Evolutionary conservation across 2,329 filamentous ascomycete species (phyloP), one percentile per base, ranked within the genome.

Genomic region (Claviceps cyperi): DNA sequence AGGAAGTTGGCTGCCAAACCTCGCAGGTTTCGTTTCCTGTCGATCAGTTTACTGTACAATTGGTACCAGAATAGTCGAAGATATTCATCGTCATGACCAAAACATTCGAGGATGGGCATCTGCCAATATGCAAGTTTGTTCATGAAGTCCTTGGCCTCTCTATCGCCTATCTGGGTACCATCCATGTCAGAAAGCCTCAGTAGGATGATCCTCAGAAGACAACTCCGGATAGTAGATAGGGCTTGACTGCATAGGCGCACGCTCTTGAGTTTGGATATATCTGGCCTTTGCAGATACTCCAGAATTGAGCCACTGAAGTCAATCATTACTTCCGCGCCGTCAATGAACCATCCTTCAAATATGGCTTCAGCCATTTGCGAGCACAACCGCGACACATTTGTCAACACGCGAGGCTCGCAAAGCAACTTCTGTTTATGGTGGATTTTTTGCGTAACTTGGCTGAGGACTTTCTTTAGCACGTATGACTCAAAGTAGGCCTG

Each of bases 401-500:
- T 91, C 47, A 98, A 71, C 1, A 94, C 78, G 53, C 84, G 81
- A 1, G 92, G 86, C 61, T 97, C 90, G 50, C 80, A 78, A 1
- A 97, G 72, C 0, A 83, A 69, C 50, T 82, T 80, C 58, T 86
- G 80, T 55, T 90, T 78, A 2, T 83, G 67, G 53, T 86, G 80
- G 8, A 97, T 74, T 21, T 79, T 74, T 51, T 77, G 84, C 36
- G 78, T 78, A 15, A 95, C 68, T 32, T 84, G 79, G 3, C 80
- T 76, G 44, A 96, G 76, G 0, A 86, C 81, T 55, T 83, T 84
- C 28, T 82, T 79, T 19, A 97, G 70, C 3, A 97, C 71, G 61
- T 90, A 96, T 0, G 92, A 94, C 61, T 94, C 88, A 56, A 98
- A 96, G 62, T 90, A 94, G 0, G 89, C 88, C 59, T 96, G 90